Evolutionary conservation across 495 filamentous ascomycete species (phyloP), one percentile per base, ranked within the genome.

Genomic region (Entonaema liquescens): DNA sequence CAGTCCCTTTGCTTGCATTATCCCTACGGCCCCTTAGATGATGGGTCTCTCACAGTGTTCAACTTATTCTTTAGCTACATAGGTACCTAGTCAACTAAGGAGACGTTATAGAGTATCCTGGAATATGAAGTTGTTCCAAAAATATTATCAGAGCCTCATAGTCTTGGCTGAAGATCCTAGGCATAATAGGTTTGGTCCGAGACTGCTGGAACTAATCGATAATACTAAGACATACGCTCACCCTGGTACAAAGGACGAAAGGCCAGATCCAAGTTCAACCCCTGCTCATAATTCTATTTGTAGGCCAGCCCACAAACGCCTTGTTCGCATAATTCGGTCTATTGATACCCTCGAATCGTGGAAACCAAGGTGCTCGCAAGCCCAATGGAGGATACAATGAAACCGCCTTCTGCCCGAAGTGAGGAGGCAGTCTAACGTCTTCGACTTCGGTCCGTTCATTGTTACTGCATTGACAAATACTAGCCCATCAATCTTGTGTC

Each of bases 391-490:
- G 17, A 58, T 33, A 28, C 38, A 55, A 50, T 38, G 50, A 38
- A 62, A 62, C 21, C 2, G 33, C 52, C 38, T 42, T 71, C 50
- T 53, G 26, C 33, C 62, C 29, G 42, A 70, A 59, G 23, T 42
- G 57, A 52, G 38, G 23, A 49, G 36, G 19, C 31, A 40, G 57
- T 36, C 26, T 15, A 44, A 44, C 17, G n/a, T 23, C 15, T 58
- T 40, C 7, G 33, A 13, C 29, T 23, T 59, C 59, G 47, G 57
- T 35, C 44, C 53, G 52, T 59, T 38, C 21, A 50, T 2, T 25
- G 23, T 4, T 53, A n/a, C 17, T 53, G 29, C 17, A 42, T 35
- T 67, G 59, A 71, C 68, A 67, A 71, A 71, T 67, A 71, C 42
- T 47, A 8, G 3, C 13, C 21, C 5, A 55, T n/a, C 8, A 50